Evolutionary conservation across 495 filamentous ascomycete species (phyloP).

Genomic region (Darksidea phi): DNA sequence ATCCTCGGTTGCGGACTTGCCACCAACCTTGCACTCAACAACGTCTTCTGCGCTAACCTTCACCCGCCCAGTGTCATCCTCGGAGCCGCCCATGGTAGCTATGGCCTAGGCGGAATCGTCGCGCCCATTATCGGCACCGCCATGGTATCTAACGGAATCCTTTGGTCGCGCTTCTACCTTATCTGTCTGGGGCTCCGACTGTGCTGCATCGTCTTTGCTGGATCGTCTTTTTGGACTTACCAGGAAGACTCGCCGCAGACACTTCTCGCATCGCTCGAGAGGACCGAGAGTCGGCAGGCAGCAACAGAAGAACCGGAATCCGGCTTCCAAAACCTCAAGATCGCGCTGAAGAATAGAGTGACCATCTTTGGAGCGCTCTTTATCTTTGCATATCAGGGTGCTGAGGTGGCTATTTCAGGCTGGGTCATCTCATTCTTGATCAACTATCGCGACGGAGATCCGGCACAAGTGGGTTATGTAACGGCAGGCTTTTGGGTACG

Average conservation of each 20-base stretch:
- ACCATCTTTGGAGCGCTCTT: conserved; percentile 71
- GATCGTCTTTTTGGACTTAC: conserved; percentile 61
- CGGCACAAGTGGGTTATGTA: conserved; percentile 70
- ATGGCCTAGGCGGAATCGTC: conserved; percentile 68
- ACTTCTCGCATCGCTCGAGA: conserved; percentile 45
- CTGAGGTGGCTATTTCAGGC: conserved; percentile 70
- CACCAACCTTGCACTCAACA: conserved; percentile 66
- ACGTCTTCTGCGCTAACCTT: conserved; percentile 72
- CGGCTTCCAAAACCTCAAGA: conserved; percentile 43
- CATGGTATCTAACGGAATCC: conserved; percentile 51
- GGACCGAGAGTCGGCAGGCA: conserved; percentile 38
- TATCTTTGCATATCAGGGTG: conserved; percentile 80
- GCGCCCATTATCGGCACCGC: conserved; percentile 70
- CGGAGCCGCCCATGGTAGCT: conserved; percentile 64
- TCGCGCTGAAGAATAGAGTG: conserved; percentile 55
- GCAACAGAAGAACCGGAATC: conserved; percentile 23
- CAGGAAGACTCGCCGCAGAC: conserved; percentile 45
- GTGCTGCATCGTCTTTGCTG: conserved; percentile 50
- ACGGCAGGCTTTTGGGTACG: conserved; percentile 76
- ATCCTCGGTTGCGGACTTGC: conserved; percentile 67
- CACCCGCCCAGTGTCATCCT: conserved; percentile 61
- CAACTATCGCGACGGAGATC: conserved; percentile 63
- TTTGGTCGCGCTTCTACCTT: conserved; percentile 64
- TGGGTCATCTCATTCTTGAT: conserved; percentile 84
- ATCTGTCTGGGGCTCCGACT: conserved; percentile 53